Conservation (phyloP, 441 rosid species). For the Brassica hybrid region DNA sequence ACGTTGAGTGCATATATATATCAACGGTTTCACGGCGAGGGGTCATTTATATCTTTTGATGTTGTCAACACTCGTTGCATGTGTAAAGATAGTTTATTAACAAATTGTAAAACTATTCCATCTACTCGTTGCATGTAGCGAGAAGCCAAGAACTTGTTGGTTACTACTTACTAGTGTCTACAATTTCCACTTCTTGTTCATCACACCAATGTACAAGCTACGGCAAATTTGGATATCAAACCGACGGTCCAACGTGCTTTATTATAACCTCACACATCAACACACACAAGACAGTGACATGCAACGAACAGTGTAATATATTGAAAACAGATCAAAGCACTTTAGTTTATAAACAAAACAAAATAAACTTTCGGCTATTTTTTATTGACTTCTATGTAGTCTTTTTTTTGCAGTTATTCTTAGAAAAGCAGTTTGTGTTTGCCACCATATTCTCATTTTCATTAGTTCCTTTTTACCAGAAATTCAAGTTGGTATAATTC, state of each 20-base stretch:
- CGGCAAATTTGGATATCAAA: constrained; percentile 3
- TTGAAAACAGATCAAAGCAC: constrained; percentile 21
- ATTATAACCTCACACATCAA: constrained; percentile 1
- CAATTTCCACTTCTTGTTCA: constrained; percentile 8
- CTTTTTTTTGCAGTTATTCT: constrained; percentile 25
- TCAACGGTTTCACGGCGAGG: neutral
- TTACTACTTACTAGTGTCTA: neutral
- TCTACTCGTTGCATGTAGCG: constrained; percentile 23
- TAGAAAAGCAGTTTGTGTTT: constrained; percentile 6
- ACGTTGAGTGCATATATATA: neutral
- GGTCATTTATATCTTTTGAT: neutral
- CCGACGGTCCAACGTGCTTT: constrained; percentile 23
- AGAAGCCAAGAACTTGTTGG: constrained; percentile 12
- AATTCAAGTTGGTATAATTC: neutral
- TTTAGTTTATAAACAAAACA: constrained; percentile 18
- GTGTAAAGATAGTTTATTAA: constrained; percentile 1
- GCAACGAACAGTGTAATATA: constrained; percentile 31
- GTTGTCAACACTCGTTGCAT: neutral
- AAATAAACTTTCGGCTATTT: constrained; percentile 42
- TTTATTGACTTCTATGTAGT: constrained; percentile 34
- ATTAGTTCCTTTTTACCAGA: neutral
- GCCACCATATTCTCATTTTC: constrained; percentile 12
- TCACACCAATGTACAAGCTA: constrained; percentile 12
- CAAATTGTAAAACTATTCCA: constrained; percentile 9
- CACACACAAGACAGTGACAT: constrained; percentile 33